Evolutionary conservation across 2,329 filamentous ascomycete genomes (phyloP), one percentile per base, ranked within the genome.

Genomic region (Calonectria pauciramosa): DNA sequence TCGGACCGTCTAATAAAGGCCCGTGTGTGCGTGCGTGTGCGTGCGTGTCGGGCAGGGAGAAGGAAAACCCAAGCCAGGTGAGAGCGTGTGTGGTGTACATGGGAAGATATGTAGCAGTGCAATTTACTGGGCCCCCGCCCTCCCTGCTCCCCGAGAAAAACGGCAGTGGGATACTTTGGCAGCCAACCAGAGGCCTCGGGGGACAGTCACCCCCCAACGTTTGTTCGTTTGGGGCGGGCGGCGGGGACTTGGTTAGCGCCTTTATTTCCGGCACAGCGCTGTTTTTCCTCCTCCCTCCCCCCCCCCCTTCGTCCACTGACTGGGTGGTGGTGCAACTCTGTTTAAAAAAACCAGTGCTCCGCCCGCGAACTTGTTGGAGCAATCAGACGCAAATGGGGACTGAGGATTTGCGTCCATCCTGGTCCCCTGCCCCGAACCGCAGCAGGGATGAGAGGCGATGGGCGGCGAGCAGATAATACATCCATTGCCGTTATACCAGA

Each of bases 141-240:
- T 26, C 32, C 28, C 67, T 38, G 60, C 32, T 38, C 60, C 32
- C 28, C 67, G 26, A 65, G 75, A 68, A 76, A 78, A 76, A 78
- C 77, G 76, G 67, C 70, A 78, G 69, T 52, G 70, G 66, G 77
- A 77, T 30, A 75, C 72, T 75, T 77, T 65, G 36, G 44, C 44
- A 54, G 68, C 77, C 77, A 78, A 65, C 44, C 34, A 32, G 34
- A 49, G 26, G 41, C 38, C 18, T 14, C 44, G 23, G 56, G 16
- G 34, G n/a, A 26, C 30, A 23, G 20, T 34, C 36, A 7, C 11
- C 30, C 34, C 34, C 56, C 56, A 63, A 41, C 56, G 56, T 63
- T 63, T 63, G 34, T 63, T 36, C 56, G 56, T 63, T 36, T 63
- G 34, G 34, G 56, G 56, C 34, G 56, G 56, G 34, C n/a, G 36